Percentiles rank a stretch among this genome's conserved stretches.
These are phyloP conservation scores for Penicillium sp. DNA, from an alignment of 2,329 filamentous ascomycete genomes.

Conservation along the genomic window DNA sequence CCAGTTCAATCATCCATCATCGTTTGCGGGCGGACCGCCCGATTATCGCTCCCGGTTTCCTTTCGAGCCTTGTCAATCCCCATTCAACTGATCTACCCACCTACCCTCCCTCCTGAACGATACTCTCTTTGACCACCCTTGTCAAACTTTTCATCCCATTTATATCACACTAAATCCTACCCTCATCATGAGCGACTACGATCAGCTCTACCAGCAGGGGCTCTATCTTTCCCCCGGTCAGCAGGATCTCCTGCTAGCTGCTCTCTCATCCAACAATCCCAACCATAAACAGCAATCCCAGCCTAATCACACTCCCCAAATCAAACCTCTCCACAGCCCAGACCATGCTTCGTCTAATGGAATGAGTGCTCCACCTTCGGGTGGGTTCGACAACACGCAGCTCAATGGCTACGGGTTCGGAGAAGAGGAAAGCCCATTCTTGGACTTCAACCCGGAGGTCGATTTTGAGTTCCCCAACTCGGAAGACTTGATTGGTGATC, in stretches of 20 bases:
- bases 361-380: slow-evolving; percentile 39
- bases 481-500: slow-evolving; percentile 75
- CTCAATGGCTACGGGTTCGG: slow-evolving; percentile 58
- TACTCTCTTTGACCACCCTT: background rate
- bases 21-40: slow-evolving; percentile 45
- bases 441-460: slow-evolving; percentile 81
- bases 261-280: slow-evolving; percentile 72
- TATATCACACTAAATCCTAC: slow-evolving; percentile 6
- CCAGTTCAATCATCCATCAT: background rate
- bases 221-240: slow-evolving; percentile 77
- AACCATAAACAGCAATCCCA: slow-evolving; percentile 41
- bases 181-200: slow-evolving; percentile 46
- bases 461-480: slow-evolving; percentile 72
- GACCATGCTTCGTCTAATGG: slow-evolving; percentile 55
- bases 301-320: slow-evolving; percentile 34
- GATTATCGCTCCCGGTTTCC: slow-evolving; percentile 23
- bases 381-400: slow-evolving; percentile 45
- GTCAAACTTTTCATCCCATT: background rate
- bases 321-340: slow-evolving; percentile 38
- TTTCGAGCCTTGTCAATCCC: slow-evolving; percentile 7
- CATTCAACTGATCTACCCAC: slow-evolving; percentile 1
- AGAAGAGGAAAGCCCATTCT: slow-evolving; percentile 75
- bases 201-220: slow-evolving; percentile 55
- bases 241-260: slow-evolving; percentile 75
- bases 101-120: background rate